A percentile compares a stretch with the other conserved stretches of the same genome.
Conservation (phyloP, 2,329 filamentous ascomycete species). For the Waltergamsia citrina region DNA sequence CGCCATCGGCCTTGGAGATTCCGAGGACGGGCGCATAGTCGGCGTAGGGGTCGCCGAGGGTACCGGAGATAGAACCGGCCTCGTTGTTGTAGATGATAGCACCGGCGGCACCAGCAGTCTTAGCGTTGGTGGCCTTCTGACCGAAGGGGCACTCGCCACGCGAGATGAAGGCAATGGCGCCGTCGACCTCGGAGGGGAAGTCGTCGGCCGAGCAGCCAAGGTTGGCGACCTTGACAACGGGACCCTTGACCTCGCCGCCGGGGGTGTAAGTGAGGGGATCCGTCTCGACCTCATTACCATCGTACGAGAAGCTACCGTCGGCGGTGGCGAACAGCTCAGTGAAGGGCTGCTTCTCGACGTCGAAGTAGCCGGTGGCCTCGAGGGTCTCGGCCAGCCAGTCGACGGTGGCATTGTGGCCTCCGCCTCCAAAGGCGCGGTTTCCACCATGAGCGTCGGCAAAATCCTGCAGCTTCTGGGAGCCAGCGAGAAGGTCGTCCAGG, state of each 20-base stretch:
- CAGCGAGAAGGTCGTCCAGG: slow-evolving; percentile 28
- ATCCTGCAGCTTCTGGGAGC: slow-evolving; percentile 32
- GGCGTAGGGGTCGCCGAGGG: slow-evolving; percentile 37
- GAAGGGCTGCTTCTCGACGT: slow-evolving; percentile 34
- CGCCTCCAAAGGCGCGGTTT: slow-evolving; percentile 32
- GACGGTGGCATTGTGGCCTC: slow-evolving; percentile 35
- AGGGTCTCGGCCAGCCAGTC: slow-evolving; percentile 33
- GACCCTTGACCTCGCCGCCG: slow-evolving; percentile 26
- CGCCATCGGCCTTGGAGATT: slow-evolving; percentile 37
- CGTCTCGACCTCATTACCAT: slow-evolving; percentile 15
- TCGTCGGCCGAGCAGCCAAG: slow-evolving; percentile 44
- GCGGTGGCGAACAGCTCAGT: slow-evolving; percentile 25
- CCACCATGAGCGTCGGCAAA: slow-evolving; percentile 30
- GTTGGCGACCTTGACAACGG: slow-evolving; percentile 36
- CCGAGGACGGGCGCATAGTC: slow-evolving; percentile 42
- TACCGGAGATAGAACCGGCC: slow-evolving; percentile 38
- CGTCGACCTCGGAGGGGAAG: slow-evolving; percentile 40
- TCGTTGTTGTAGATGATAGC: slow-evolving; percentile 56
- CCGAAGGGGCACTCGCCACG: slow-evolving; percentile 51
- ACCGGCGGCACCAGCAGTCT: slow-evolving; percentile 44
- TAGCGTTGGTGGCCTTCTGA: slow-evolving; percentile 46
- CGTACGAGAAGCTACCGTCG: slow-evolving; percentile 17
- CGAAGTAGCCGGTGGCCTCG: slow-evolving; percentile 25
- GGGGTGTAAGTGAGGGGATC: slow-evolving; percentile 40
- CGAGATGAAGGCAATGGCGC: slow-evolving; percentile 48